Evolutionary conservation across 768 basidiomycete species (phyloP).

Genomic region (Rhodotorula graminis): DNA sequence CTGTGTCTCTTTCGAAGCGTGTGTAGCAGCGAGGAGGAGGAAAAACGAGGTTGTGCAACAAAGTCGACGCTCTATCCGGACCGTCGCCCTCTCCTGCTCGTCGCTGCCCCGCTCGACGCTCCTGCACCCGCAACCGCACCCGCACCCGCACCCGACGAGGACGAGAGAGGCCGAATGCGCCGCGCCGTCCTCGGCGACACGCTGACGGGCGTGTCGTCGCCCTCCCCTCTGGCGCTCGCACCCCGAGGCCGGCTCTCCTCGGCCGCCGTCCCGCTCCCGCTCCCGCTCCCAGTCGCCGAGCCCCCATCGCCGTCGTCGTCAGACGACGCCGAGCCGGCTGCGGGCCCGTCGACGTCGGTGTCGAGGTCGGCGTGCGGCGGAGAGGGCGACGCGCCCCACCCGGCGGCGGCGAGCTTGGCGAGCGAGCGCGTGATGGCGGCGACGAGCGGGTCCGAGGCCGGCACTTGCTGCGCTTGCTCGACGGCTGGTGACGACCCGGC

Average conservation of each 20-base stretch:
- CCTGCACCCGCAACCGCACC: neutral
- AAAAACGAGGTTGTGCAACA: too few relatives aligned
- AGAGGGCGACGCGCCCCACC: neutral
- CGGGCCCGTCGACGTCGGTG: neutral
- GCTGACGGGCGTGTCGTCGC: constrained; percentile 17
- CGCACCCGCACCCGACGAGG: neutral
- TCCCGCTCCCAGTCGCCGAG: neutral
- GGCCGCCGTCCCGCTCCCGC: neutral
- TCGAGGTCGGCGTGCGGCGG: neutral
- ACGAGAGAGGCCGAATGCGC: too few relatives aligned
- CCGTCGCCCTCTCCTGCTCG: too few relatives aligned
- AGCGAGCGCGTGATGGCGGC: constrained; percentile 20
- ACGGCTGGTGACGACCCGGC: neutral
- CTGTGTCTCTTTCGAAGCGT: too few relatives aligned
- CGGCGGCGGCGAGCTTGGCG: constrained; percentile 7
- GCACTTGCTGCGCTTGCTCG: neutral
- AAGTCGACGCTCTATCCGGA: too few relatives aligned
- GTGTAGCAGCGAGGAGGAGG: too few relatives aligned
- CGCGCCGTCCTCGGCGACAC: constrained; percentile 4
- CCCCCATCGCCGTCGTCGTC: neutral
- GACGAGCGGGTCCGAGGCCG: constrained; percentile 9
- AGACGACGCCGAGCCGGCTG: neutral
- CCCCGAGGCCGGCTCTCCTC: neutral
- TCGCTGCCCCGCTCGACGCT: too few relatives aligned
- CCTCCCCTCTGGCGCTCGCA: neutral